Evolutionary conservation across 2,329 filamentous ascomycete genomes (phyloP), one percentile per base, ranked within the genome.

Genomic region (Ilyonectria mors-panacis): DNA sequence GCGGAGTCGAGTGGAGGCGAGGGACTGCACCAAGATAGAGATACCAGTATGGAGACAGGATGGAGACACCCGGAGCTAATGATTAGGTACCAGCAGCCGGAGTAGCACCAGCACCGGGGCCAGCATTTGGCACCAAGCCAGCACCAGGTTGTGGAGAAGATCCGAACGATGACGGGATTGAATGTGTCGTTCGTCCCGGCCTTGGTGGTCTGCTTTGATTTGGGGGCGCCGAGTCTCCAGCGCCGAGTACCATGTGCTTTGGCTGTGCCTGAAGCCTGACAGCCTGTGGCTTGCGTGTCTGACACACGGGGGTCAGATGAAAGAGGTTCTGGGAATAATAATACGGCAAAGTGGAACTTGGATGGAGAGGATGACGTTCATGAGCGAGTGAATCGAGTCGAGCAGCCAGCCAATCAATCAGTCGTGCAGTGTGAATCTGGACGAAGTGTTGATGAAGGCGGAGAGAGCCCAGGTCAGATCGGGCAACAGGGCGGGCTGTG

Each of bases 141-240:
- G 54, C 48, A 26, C 61, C 45, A 51, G 61, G 28, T 13, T 59
- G 61, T 59, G 61, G 61, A 64, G 61, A 21, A 59, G n/a, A 30
- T 13, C 37, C 21, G 33, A 39, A 26, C 44, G 63, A 66, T 66
- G 63, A 66, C 63, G 63, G 63, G 63, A 66, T 53, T 21, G 19
- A 66, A 66, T 66, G 63, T 66, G 63, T 66, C 63, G 63, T 65
- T 60, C 59, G 51, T 45, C 44, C 51, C 44, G 51, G 39, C 59
- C 42, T 65, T 53, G 57, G 63, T 10, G 42, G 39, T n/a, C 39
- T 42, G 39, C 15, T n/a, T n/a, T 42, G n/a, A 21, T 59, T 26
- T 44, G 42, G 53, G 53, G 59, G 33, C 23, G 45, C 44, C 44
- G 39, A 39, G 21, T 19, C 6, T 6, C n/a, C 28, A 50, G 44